Evolutionary conservation across 208 protist species (phyloP).

Genomic region (Giardia duodenalis): DNA sequence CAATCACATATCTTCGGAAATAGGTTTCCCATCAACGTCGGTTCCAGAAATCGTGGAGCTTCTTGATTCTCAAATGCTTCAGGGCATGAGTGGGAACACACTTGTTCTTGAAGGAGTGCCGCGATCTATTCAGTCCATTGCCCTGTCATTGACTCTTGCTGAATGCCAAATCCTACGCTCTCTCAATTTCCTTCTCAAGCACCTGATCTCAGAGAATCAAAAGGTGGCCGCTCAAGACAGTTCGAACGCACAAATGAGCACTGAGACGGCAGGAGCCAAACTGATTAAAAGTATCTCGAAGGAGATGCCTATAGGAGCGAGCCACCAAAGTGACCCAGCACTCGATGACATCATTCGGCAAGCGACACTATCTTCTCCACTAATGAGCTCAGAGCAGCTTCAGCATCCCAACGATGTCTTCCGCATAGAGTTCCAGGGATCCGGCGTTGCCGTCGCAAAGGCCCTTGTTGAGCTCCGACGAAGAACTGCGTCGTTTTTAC

Average conservation of each 20-base stretch:
- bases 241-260: neutral
- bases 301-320: neutral
- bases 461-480: neutral
- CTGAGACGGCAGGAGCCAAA: neutral
- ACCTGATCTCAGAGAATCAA: constrained; percentile 10
- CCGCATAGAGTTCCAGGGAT: constrained; percentile 9
- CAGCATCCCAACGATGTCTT: neutral
- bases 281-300: neutral
- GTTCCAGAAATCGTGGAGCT: neutral
- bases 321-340: neutral
- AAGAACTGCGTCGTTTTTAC: neutral
- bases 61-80: neutral
- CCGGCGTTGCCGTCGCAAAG: neutral
- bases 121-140: neutral
- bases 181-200: neutral
- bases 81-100: neutral
- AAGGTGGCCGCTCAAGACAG: neutral
- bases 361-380: neutral
- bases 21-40: neutral
- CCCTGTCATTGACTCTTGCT: neutral
- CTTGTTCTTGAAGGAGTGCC: neutral
- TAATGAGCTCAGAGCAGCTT: neutral
- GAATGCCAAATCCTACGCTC: neutral
- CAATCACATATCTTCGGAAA: neutral
- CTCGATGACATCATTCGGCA: neutral